Evolutionary conservation across 1,284 basidiomycete species (phyloP), one percentile per base, ranked within the genome.

Genomic region (Ustilago nuda): DNA sequence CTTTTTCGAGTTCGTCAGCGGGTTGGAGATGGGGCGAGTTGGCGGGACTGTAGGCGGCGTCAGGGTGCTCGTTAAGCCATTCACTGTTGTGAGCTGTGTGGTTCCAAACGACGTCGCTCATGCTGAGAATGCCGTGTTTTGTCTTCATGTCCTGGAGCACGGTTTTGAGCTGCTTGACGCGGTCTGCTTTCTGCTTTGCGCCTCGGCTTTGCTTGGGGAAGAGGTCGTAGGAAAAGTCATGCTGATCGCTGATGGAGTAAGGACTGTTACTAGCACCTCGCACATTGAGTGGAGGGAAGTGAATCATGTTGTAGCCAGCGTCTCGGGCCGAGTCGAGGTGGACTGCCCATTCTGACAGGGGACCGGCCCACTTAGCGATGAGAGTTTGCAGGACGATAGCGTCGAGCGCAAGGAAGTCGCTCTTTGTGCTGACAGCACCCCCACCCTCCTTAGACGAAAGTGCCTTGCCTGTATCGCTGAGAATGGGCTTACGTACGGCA

Each of bases 301-400:
- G 82, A 30, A 82, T 64, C 81, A 83, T 81, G 72, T 83, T 83
- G 75, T 82, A 83, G 17, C 82, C 82, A n/a, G 72, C 72, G 15
- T 80, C 72, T 23, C 72, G 66, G 41, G 82, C 82, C 51, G 67
- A 66, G 54, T 82, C 75, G 56, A 83, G 74, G 32, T 83, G 80
- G 11, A 80, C 72, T 15, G 56, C 61, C 82, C 82, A 83, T 9
- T 78, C 66, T 12, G 62, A 50, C n/a, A 83, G 54, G 17, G 79
- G 73, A 11, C 82, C 82, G n/a, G 82, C 82, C 82, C 82, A 83
- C 60, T 83, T 83, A 35, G 82, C 72, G 65, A 83, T 71, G 60
- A 83, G 79, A 35, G 78, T 77, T 61, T 81, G 81, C 30, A 82
- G 61, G 11, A 81, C 79, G 35, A 83, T 76, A 27, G 61, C 82